phyloP scores from a whole-genome alignment of 1,284 basidiomycete species.

The Entoloma clypeatum region DNA sequence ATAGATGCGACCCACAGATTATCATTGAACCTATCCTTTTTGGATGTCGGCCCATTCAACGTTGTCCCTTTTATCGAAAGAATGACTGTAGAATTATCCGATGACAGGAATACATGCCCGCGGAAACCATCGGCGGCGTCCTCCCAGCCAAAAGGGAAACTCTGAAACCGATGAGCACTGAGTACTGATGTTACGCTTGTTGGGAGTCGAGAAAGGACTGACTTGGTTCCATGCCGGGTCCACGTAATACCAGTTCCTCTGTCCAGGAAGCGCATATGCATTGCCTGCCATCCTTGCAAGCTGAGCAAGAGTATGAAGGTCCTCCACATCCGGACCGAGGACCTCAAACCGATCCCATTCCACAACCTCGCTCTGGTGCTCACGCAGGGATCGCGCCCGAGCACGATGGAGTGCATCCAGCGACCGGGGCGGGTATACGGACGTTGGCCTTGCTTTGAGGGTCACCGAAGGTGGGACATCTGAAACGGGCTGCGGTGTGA shows the following conservation, averaged over 20 bases:
- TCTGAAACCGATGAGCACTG: slow-evolving; percentile 39
- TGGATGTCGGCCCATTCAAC: slow-evolving; percentile 75
- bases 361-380: slow-evolving; percentile 46
- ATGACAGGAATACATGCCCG: slow-evolving; percentile 84
- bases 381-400: slow-evolving; percentile 46
- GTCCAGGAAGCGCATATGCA: slow-evolving; percentile 75
- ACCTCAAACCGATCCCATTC: slow-evolving; percentile 57
- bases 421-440: slow-evolving; percentile 59
- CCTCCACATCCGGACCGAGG: slow-evolving; percentile 69
- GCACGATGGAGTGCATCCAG: slow-evolving; percentile 46
- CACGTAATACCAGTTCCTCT: slow-evolving; percentile 82
- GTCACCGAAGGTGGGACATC: slow-evolving; percentile 19
- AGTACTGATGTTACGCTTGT: background rate
- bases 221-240: slow-evolving; percentile 74
- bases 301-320: slow-evolving; percentile 78
- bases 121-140: slow-evolving; percentile 80
- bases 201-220: slow-evolving; percentile 26
- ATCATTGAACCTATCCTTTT: slow-evolving; percentile 95
- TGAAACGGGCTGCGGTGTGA: background rate
- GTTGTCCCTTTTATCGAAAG: slow-evolving; percentile 96
- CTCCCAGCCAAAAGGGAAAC: slow-evolving; percentile 92
- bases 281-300: slow-evolving; percentile 90
- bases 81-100: slow-evolving; percentile 80
- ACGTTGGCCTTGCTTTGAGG: slow-evolving; percentile 50
- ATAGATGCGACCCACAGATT: slow-evolving; percentile 54